These are phyloP conservation scores for Canariomyces notabilis DNA, from an alignment of 2,329 filamentous ascomycete species.

Conservation along the genomic window DNA sequence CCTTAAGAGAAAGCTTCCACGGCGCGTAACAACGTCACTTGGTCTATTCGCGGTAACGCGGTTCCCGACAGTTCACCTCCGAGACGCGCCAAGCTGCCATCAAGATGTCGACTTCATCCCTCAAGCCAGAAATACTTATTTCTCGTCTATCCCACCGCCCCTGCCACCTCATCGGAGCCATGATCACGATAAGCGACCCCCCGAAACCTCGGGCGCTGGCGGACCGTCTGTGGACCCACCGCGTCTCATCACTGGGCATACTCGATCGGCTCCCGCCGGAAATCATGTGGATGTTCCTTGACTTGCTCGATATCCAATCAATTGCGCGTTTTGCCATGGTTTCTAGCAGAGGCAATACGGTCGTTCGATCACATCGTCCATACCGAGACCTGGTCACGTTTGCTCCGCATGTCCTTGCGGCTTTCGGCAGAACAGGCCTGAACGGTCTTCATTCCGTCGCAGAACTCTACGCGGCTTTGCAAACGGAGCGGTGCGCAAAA, in stretches of 20 bases:
- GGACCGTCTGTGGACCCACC: neutral
- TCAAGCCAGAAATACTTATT: neutral
- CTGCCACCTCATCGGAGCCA: neutral
- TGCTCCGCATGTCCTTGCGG: neutral
- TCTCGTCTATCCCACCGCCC: neutral
- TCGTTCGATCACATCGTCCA: neutral
- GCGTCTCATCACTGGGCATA: neutral
- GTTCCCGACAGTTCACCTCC: no score
- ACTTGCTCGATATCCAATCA: slow-evolving; percentile 1
- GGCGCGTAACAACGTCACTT: no score
- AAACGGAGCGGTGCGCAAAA: neutral
- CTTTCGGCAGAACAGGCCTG: neutral
- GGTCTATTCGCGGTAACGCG: no score
- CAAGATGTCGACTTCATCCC: neutral
- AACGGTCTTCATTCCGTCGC: neutral
- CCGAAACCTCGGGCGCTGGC: neutral
- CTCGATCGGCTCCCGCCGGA: neutral
- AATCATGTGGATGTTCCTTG: neutral
- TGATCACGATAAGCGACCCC: neutral
- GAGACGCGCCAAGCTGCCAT: no score
- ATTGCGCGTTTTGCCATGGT: neutral
- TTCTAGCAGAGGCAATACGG: neutral
- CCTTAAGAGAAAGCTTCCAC: no score
- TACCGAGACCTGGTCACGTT: neutral
- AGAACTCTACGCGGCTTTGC: neutral